Percentiles rank a stretch among this genome's conserved stretches.
phyloP scores from a whole-genome alignment of 2,329 filamentous ascomycete species.

The Cryoendolithus antarcticus region DNA sequence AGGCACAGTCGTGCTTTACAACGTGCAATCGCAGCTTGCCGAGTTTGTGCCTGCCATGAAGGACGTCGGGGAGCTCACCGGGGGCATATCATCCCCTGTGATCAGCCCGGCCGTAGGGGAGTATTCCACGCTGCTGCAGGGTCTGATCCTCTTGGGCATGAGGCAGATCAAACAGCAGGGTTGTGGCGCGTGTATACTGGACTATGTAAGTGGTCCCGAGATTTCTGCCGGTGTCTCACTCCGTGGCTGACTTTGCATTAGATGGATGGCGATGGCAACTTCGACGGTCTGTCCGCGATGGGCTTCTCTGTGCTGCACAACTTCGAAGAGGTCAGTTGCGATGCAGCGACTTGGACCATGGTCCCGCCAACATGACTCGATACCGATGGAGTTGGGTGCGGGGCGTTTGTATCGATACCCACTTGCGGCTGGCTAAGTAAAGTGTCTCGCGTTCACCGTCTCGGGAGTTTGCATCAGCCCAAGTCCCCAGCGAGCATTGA shows the following conservation, averaged over 20 bases:
- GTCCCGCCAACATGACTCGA: slow-evolving; percentile 13
- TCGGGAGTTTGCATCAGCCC: too few species aligned
- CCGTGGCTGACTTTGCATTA: slow-evolving; percentile 21
- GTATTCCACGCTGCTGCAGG: slow-evolving; percentile 63
- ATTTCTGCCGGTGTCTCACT: neutral
- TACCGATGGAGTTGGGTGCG: too few species aligned
- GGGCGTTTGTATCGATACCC: too few species aligned
- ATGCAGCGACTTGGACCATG: slow-evolving; percentile 47
- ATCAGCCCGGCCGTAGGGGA: slow-evolving; percentile 56
- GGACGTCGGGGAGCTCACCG: slow-evolving; percentile 46
- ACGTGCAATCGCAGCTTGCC: slow-evolving; percentile 53
- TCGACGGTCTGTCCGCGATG: slow-evolving; percentile 64
- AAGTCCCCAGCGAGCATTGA: too few species aligned
- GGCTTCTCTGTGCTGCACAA: slow-evolving; percentile 67
- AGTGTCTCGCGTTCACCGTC: too few species aligned
- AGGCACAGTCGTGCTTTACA: slow-evolving; percentile 70
- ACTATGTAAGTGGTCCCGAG: slow-evolving; percentile 52
- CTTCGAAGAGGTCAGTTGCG: slow-evolving; percentile 69
- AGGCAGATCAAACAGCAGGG: slow-evolving; percentile 72
- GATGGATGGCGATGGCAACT: slow-evolving; percentile 60
- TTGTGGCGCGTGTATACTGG: slow-evolving; percentile 59
- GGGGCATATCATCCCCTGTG: slow-evolving; percentile 70
- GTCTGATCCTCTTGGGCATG: slow-evolving; percentile 66
- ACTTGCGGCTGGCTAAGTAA: too few species aligned
- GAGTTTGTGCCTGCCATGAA: slow-evolving; percentile 58